These are phyloP conservation scores for Juglanconis juglandina DNA, from an alignment of 2,329 filamentous ascomycete genomes.

Conservation along the genomic window DNA sequence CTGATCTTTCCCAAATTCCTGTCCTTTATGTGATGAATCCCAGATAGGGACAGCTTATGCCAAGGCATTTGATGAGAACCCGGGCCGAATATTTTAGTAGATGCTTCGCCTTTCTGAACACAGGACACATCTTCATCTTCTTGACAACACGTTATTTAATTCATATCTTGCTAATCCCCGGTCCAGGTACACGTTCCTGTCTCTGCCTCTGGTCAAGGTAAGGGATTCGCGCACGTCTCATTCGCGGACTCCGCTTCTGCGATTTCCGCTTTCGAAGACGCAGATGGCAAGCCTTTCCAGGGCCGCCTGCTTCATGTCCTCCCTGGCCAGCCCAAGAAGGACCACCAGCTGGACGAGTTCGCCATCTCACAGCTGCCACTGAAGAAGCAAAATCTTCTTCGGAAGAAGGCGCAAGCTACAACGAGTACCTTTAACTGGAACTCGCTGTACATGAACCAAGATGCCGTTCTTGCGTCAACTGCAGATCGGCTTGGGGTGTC, in stretches of 20 bases:
- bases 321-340: conserved; percentile 77
- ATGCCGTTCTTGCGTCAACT: conserved; percentile 88
- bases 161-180: conserved; percentile 37
- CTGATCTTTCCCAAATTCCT: conserved; percentile 9
- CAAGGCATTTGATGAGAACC: conserved; percentile 81
- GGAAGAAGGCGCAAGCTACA: conserved; percentile 75
- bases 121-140: conserved; percentile 24
- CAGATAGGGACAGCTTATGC: conserved; percentile 99
- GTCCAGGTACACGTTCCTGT: conserved; percentile 80
- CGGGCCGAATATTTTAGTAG: conserved; percentile 99
- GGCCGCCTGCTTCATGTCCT: conserved; percentile 89
- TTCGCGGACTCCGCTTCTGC: conserved; percentile 71
- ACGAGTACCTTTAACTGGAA: conserved; percentile 92
- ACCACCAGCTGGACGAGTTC: conserved; percentile 80
- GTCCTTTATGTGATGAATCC: conserved; percentile 74
- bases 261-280: conserved; percentile 70
- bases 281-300: conserved; percentile 86
- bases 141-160: conserved; percentile 14
- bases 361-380: conserved; percentile 85
- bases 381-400: conserved; percentile 90
- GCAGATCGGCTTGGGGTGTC: conserved; percentile 82
- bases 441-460: conserved; percentile 97
- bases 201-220: conserved; percentile 69
- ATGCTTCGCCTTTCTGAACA: conserved; percentile 87
- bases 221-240: conserved; percentile 87